Percentiles rank a stretch among this genome's conserved stretches.
Evolutionary conservation across 2,329 filamentous ascomycete genomes (phyloP).

Genomic region (Diaporthe vexans): DNA sequence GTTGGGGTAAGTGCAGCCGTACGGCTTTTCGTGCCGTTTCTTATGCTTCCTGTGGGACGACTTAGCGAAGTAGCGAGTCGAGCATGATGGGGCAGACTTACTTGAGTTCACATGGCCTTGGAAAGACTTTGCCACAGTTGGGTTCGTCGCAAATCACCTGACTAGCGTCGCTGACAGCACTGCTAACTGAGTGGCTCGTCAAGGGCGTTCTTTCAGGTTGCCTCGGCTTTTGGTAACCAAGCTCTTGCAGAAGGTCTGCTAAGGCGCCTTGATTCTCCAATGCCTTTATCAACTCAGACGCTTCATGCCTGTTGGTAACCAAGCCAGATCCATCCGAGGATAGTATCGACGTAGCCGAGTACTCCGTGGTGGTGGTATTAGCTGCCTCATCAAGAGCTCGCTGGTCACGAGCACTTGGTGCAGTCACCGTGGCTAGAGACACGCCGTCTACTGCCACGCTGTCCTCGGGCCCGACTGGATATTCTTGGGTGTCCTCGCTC

Average conservation of each 20-base stretch:
- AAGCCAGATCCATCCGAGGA: constrained; percentile 7
- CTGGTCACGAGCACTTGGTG: background rate
- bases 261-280: constrained; percentile 51
- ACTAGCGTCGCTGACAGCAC: constrained; percentile 33
- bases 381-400: background rate
- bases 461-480: background rate
- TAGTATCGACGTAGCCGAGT: background rate
- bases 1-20: constrained; percentile 80
- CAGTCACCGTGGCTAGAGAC: background rate
- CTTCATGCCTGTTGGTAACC: constrained; percentile 19
- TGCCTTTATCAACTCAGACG: constrained; percentile 40
- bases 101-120: constrained; percentile 70
- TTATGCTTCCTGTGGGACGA: constrained; percentile 77
- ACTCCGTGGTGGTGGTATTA: background rate
- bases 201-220: constrained; percentile 40
- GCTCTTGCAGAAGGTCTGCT: constrained; percentile 49
- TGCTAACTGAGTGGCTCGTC: constrained; percentile 41
- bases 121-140: constrained; percentile 62
- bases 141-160: constrained; percentile 38
- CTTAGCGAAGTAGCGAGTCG: constrained; percentile 44
- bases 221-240: constrained; percentile 45
- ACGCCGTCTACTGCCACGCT: background rate
- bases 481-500: background rate
- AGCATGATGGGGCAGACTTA: constrained; percentile 50
- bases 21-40: constrained; percentile 85